These are phyloP conservation scores for Globisporangium echinulatum DNA, from an alignment of 352 stramenopile species.

Conservation along the genomic window DNA sequence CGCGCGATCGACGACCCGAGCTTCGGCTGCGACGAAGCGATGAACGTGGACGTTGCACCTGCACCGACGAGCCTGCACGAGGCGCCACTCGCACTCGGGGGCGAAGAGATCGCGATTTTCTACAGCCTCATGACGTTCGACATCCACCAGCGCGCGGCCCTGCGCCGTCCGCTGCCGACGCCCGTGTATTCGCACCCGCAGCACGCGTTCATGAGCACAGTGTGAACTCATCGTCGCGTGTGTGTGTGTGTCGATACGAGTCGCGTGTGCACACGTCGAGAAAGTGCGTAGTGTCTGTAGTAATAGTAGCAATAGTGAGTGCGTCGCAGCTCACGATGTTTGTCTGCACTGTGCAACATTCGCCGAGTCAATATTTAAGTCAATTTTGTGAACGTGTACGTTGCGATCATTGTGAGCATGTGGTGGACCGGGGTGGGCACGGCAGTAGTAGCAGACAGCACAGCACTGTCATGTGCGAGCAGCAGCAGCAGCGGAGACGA, in stretches of 20 bases:
- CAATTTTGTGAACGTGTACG: neutral
- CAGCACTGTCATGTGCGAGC: too few relatives aligned
- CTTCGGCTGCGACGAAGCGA: slow-evolving; percentile 8
- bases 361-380: neutral
- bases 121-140: slow-evolving; percentile 77
- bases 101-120: slow-evolving; percentile 72
- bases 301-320: too few relatives aligned
- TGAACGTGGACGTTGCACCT: slow-evolving; percentile 8
- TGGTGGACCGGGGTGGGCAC: too few relatives aligned
- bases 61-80: slow-evolving; percentile 61
- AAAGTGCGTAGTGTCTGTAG: too few relatives aligned
- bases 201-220: slow-evolving; percentile 28
- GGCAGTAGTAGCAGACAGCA: too few relatives aligned
- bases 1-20: slow-evolving; percentile 40
- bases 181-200: slow-evolving; percentile 9
- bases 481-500: too few relatives aligned
- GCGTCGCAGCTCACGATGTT: too few relatives aligned
- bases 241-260: too few relatives aligned
- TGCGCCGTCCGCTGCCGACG: slow-evolving; percentile 9
- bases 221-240: slow-evolving; percentile 11
- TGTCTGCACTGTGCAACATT: too few relatives aligned
- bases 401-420: neutral
- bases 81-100: slow-evolving; percentile 45
- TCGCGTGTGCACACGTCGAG: neutral
- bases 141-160: slow-evolving; percentile 19